These are phyloP conservation scores for Salix caprea DNA, from an alignment of 345 rosid genomes.

Conservation along the genomic window DNA sequence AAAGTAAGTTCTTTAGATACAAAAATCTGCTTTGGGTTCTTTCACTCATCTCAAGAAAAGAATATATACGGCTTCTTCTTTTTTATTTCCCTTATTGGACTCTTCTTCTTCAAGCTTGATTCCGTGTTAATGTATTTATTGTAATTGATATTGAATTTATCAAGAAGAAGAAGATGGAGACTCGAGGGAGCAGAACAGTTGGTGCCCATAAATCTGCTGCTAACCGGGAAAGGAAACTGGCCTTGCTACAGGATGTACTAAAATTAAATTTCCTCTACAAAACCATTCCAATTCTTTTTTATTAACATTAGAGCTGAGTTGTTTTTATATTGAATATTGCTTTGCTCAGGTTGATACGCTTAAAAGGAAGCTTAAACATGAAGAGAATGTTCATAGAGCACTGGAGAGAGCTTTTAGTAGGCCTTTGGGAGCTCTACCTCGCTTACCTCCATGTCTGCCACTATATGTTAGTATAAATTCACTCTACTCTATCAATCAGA, in stretches of 20 bases:
- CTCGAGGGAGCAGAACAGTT: conserved; percentile 29
- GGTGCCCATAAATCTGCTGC: conserved; percentile 41
- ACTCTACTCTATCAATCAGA: background rate
- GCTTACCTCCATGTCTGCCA: conserved; percentile 88
- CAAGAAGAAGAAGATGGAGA: conserved; percentile 59
- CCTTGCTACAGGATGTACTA: conserved; percentile 81
- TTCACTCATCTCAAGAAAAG: conserved; percentile 57
- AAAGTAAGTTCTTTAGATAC: conserved; percentile 43
- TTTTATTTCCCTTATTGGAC: background rate
- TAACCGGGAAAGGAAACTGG: conserved; percentile 69
- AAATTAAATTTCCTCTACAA: background rate
- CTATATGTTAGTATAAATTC: conserved; percentile 50
- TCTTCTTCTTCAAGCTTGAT: conserved; percentile 14
- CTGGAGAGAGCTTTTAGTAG: conserved; percentile 80
- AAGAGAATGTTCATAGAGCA: conserved; percentile 84
- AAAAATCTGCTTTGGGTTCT: conserved; percentile 43
- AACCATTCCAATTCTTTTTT: background rate
- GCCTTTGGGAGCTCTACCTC: conserved; percentile 93
- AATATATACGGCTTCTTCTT: conserved; percentile 27
- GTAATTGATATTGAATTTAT: conserved; percentile 19
- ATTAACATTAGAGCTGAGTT: background rate
- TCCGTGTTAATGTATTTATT: conserved; percentile 11
- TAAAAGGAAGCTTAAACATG: conserved; percentile 73
- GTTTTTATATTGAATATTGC: background rate
- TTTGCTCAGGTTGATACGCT: conserved; percentile 66